Conservation (phyloP, 1,139 yeast genomes). For the Magnusiomyces starmeri region DNA sequence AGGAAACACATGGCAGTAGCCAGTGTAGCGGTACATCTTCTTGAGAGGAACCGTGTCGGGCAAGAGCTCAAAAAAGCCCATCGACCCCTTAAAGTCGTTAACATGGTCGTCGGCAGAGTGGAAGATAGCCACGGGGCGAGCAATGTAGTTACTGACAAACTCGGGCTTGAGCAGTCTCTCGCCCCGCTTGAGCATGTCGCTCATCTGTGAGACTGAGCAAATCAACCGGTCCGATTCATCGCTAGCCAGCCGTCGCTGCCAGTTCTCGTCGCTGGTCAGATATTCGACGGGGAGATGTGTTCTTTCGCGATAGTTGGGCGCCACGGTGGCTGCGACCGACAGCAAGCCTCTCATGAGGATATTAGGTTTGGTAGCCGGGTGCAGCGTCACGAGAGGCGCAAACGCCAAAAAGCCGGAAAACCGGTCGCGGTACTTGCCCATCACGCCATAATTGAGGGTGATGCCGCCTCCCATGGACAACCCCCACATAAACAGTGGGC, state of each 20-base stretch:
- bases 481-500: slow-evolving; percentile 54
- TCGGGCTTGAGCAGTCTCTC: slow-evolving; percentile 41
- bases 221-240: slow-evolving; percentile 29
- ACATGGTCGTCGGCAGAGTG: slow-evolving; percentile 51
- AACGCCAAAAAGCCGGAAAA: slow-evolving; percentile 52
- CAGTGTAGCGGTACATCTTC: slow-evolving; percentile 33
- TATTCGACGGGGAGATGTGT: slow-evolving; percentile 49
- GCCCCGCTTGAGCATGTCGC: slow-evolving; percentile 65
- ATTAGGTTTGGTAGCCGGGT: slow-evolving; percentile 50
- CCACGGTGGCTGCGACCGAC: slow-evolving; percentile 42
- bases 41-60: slow-evolving; percentile 29
- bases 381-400: slow-evolving; percentile 63
- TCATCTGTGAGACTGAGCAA: slow-evolving; percentile 46
- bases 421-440: slow-evolving; percentile 50
- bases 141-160: slow-evolving; percentile 40
- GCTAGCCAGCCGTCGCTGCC: neutral
- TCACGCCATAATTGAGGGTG: slow-evolving; percentile 60
- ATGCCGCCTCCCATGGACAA: slow-evolving; percentile 95
- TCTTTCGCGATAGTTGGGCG: slow-evolving; percentile 52
- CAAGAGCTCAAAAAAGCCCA: slow-evolving; percentile 40
- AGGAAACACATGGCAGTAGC: slow-evolving; percentile 33
- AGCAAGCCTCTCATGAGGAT: slow-evolving; percentile 40
- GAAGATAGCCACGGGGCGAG: slow-evolving; percentile 43
- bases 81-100: slow-evolving; percentile 50
- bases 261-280: slow-evolving; percentile 45